These are phyloP conservation scores for Cercospora berteroae DNA, from an alignment of 2,329 filamentous ascomycete species.

Conservation along the genomic window DNA sequence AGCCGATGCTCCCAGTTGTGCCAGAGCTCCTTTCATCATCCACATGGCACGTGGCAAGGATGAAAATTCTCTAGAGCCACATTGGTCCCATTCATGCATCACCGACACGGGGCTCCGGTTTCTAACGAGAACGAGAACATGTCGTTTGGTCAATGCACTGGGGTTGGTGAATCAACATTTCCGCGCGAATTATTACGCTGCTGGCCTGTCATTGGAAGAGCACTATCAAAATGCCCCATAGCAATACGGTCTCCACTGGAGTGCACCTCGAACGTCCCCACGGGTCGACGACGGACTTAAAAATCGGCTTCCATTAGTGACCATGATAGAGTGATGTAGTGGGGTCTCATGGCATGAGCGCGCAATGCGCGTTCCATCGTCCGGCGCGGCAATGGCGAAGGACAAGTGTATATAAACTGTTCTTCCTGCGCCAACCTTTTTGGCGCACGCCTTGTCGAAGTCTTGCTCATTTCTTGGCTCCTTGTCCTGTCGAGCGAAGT, in stretches of 20 bases:
- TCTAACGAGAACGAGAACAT: background rate
- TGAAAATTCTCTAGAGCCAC: conserved; percentile 3
- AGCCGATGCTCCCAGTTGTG: conserved; percentile 1
- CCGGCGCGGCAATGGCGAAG: conserved; percentile 9
- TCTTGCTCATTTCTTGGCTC: conserved; percentile 15
- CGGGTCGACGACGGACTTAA: conserved; percentile 6
- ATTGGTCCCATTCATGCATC: conserved; percentile 8
- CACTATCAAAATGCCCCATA: background rate
- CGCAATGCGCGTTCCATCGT: conserved; percentile 1
- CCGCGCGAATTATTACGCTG: background rate
- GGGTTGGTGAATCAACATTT: background rate
- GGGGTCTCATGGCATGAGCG: conserved; percentile 1
- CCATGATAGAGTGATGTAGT: conserved; percentile 4
- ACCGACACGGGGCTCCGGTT: conserved; percentile 8
- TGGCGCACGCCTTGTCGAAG: conserved; percentile 2
- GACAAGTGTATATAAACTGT: conserved; percentile 8
- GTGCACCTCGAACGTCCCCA: conserved; percentile 11
- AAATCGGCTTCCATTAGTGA: background rate
- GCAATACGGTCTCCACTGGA: conserved; percentile 12
- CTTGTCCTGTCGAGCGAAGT: conserved; percentile 1
- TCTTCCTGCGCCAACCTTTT: conserved; percentile 13
- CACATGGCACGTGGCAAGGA: conserved; percentile 8
- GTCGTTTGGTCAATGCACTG: conserved; percentile 6
- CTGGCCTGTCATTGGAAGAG: background rate
- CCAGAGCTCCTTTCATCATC: conserved; percentile 3